Evolutionary conservation across 2,329 filamentous ascomycete genomes (phyloP), one percentile per base, ranked within the genome.

Genomic region (Ophiosphaerella narmari): DNA sequence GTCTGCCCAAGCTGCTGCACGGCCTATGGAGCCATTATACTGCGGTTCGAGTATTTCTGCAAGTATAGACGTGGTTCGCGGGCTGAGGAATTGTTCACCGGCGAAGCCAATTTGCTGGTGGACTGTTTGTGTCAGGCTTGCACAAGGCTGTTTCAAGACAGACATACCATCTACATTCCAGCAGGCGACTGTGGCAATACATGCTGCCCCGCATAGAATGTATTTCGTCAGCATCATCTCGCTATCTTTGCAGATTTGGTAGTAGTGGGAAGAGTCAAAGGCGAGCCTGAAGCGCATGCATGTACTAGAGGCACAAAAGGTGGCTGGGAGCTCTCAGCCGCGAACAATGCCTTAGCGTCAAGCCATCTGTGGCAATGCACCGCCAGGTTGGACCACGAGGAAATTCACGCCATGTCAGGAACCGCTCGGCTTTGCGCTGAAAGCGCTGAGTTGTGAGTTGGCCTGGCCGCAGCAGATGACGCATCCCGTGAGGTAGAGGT

Each of bases 51-150:
- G 71, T 37, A 76, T 68, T 6, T 71, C 39, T 7, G 58, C 50
- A 5, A 75, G 60, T 29, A 73, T 46, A 2, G 63, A 62, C 6
- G 57, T 60, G 0, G 74, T 72, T 35, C 67, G 48, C 3, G 68
- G 59, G 1, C 57, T 63, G 33, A 75, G 63, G 48, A 75, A 72
- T 5, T 62, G 59, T 44, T 75, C 73, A 31, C 72, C 72, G 59
- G 71, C 67, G 61, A 72, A 73, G 39, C 71, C 74, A 40, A 75
- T 73, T 41, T 75, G 74, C 39, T 75, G 74, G 51, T 75, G 73
- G 4, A 75, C 72, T 70, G 14, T 4, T 13, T 3, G 18, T 32
- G 39, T 67, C 37, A 64, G 52, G 26, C 23, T 18, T 3, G 32
- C 13, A 38, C 6, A 12, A 21, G 9, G 9, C 11, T 1, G 18